Evolutionary conservation across 495 filamentous ascomycete genomes (phyloP).

Genomic region (Neurospora sp.): DNA sequence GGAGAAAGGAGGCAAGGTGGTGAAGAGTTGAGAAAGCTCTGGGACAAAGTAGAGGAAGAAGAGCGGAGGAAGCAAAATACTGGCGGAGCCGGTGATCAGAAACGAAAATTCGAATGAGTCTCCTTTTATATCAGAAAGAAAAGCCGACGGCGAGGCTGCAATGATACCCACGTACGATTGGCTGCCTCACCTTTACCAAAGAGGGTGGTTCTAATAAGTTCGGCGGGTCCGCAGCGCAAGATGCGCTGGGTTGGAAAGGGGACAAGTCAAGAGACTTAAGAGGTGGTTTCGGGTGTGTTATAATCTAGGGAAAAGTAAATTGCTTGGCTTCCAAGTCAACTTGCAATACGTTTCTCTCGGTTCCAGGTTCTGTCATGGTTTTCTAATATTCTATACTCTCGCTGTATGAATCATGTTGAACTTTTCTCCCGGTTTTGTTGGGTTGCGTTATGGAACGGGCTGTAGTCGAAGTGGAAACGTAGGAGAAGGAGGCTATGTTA

Average conservation of each 20-base stretch:
- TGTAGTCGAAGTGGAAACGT: neutral
- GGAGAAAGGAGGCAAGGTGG: neutral
- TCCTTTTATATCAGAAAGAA: neutral
- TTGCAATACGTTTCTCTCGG: neutral
- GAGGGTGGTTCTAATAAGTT: neutral
- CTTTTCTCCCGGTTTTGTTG: neutral
- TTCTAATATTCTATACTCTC: neutral
- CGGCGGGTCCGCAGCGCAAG: neutral
- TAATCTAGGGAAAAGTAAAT: neutral
- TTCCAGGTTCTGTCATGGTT: neutral
- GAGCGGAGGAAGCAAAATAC: neutral
- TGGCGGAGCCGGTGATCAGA: neutral
- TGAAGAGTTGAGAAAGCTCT: neutral
- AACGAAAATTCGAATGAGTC: neutral
- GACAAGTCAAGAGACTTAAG: neutral
- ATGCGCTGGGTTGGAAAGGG: neutral
- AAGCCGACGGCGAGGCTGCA: neutral
- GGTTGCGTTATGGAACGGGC: neutral
- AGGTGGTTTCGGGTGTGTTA: neutral
- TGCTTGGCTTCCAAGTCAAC: neutral
- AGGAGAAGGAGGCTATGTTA: neutral
- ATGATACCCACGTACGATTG: neutral
- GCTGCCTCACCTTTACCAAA: neutral
- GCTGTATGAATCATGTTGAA: neutral
- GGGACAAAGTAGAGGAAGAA: neutral